A percentile compares a stretch with the other conserved stretches of the same genome.
Conservation (phyloP, 345 rosid genomes). For the Eucalyptus fibrosa region DNA sequence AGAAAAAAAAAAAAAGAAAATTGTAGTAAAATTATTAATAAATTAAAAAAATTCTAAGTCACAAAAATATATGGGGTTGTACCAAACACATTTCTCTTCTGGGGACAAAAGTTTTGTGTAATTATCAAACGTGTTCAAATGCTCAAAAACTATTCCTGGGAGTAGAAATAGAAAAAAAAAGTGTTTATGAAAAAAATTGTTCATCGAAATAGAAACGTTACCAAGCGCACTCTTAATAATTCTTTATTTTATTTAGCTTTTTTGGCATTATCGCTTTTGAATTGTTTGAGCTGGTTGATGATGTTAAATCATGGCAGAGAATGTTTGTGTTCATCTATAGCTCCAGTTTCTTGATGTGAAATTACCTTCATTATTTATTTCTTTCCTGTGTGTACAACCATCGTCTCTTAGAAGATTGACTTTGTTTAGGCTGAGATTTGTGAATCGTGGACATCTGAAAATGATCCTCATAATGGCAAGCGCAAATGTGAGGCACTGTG, state of each 20-base stretch:
- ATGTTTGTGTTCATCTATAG: background rate
- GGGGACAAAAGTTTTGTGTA: rapidly evolving
- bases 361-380: background rate
- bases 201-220: rapidly evolving
- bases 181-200: too few species aligned
- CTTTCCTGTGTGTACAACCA: background rate
- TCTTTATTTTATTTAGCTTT: background rate
- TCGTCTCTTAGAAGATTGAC: background rate
- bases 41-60: too few species aligned
- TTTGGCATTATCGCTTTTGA: background rate
- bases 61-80: too few species aligned
- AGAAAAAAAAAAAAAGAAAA: too few species aligned
- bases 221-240: rapidly evolving
- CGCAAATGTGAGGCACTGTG: constrained; percentile 68
- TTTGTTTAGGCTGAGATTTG: background rate
- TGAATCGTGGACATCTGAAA: constrained; percentile 37
- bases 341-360: background rate
- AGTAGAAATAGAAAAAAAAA: too few species aligned
- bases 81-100: rapidly evolving
- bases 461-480: constrained; percentile 67
- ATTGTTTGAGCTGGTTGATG: background rate
- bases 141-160: rapidly evolving
- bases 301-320: background rate
- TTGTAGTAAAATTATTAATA: too few species aligned
- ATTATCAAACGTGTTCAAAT: too few species aligned